These are phyloP conservation scores for Aspergillus fumigatiaffinis DNA, from an alignment of 2,329 filamentous ascomycete species.

Conservation along the genomic window DNA sequence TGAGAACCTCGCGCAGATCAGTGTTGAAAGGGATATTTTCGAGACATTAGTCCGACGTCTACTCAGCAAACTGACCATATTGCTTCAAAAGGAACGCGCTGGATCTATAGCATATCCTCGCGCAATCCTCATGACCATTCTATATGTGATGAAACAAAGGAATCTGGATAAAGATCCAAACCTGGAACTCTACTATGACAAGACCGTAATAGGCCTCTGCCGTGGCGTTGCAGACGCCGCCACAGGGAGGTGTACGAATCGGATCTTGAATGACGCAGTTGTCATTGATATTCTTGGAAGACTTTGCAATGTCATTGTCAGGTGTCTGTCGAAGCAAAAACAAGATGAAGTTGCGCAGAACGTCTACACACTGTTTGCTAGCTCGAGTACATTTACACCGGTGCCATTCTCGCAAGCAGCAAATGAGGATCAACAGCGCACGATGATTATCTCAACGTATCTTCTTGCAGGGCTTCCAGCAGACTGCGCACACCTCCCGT, in stretches of 20 bases:
- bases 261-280: slow-evolving; percentile 46
- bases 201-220: slow-evolving; percentile 46
- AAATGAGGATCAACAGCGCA: slow-evolving; percentile 37
- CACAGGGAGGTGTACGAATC: slow-evolving; percentile 30
- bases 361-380: slow-evolving; percentile 51
- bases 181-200: slow-evolving; percentile 47
- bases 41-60: slow-evolving; percentile 60
- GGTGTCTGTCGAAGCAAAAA: slow-evolving; percentile 50
- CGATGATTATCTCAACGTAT: slow-evolving; percentile 55
- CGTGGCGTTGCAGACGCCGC: slow-evolving; percentile 37
- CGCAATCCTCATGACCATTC: slow-evolving; percentile 57
- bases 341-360: slow-evolving; percentile 52
- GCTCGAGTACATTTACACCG: slow-evolving; percentile 30
- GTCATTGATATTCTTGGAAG: slow-evolving; percentile 59
- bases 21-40: slow-evolving; percentile 59
- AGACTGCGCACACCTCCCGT: slow-evolving; percentile 29
- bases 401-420: slow-evolving; percentile 32
- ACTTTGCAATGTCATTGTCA: slow-evolving; percentile 57
- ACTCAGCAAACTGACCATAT: slow-evolving; percentile 58
- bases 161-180: slow-evolving; percentile 40
- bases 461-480: slow-evolving; percentile 51
- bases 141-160: slow-evolving; percentile 58
- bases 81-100: slow-evolving; percentile 48
- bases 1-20: slow-evolving; percentile 62
- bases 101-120: slow-evolving; percentile 53